Evolutionary conservation across 495 filamentous ascomycete species (phyloP), one percentile per base, ranked within the genome.

Genomic region (Hypoxylon fuscum): DNA sequence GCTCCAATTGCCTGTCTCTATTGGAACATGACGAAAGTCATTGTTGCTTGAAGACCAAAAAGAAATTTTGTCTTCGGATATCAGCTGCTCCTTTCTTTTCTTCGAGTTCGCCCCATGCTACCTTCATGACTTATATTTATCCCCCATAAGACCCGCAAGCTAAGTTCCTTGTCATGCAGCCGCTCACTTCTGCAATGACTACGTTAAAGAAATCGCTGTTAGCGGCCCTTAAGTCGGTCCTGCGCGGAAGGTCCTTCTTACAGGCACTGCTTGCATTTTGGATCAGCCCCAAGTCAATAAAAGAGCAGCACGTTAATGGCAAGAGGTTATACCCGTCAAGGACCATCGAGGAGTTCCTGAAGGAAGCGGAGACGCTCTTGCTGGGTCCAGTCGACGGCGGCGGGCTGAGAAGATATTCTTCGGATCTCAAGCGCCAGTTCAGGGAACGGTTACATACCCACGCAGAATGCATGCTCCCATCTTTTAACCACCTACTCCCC

Each of bases 401-500:
- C 48, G 69, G 72, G n/a, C 62, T 84, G 21, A 46, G 61, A 42
- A 62, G 59, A 6, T 72, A 83, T 34, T 74, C 79, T 6, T 62
- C 60, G 32, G 70, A 75, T 48, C 71, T 85, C 51, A 82, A 78
- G 66, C 49, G 44, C 25, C 79, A 85, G 62, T 79, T 82, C 59
- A 68, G 70, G 31, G 73, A 81, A 42, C 75, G 77, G 11, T 65
- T 81, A 47, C 64, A 70, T 55, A 77, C 74, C 14, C 78, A 83
- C 60, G 63, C 76, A 20, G 74, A 76, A 52, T 82, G 79, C 68
- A 85, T 85, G 83, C 76, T 85, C 7, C 83, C 83, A 31, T 84
- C 88, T 72, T 71, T 93, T 83, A 69, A 91, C 85, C 53, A 88
- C 83, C 69, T 90, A 45, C 79, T 94, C 5, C 91, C 91, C 3